Evolutionary conservation across 371 early-diverging fungal species (phyloP).

Genomic region (Chytridium lagenaria): DNA sequence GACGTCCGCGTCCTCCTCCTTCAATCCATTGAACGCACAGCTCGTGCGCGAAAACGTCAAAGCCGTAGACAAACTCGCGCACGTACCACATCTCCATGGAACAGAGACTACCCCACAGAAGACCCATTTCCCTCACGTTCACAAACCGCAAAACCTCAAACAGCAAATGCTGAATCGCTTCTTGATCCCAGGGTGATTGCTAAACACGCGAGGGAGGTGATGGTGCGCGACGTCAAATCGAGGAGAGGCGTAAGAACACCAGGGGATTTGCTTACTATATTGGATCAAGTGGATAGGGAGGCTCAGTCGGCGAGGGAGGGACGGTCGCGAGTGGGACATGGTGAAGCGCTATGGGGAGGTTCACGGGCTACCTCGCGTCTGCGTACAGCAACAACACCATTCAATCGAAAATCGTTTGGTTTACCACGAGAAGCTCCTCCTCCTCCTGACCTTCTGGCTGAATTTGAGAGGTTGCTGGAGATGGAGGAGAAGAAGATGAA

Average conservation of each 20-base stretch:
- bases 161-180: neutral
- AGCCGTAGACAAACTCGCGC: neutral
- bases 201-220: slow-evolving; percentile 5
- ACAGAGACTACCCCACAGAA: neutral
- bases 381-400: neutral
- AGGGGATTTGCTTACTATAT: slow-evolving; percentile 8
- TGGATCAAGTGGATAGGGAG: slow-evolving; percentile 3
- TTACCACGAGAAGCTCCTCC: neutral
- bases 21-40: slow-evolving; percentile 46
- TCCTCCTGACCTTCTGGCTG: slow-evolving; percentile 8
- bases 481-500: slow-evolving; percentile 15
- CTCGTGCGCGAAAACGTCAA: slow-evolving; percentile 22
- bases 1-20: slow-evolving; percentile 49
- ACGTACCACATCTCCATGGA: slow-evolving; percentile 8
- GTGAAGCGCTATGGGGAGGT: neutral
- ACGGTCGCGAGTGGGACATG: neutral
- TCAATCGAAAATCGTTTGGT: neutral
- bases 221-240: neutral
- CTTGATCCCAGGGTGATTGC: slow-evolving; percentile 11
- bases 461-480: slow-evolving; percentile 5
- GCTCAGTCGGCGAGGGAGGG: slow-evolving; percentile 6
- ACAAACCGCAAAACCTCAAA: neutral
- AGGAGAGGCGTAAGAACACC: slow-evolving; percentile 10
- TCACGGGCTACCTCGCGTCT: neutral
- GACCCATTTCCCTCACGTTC: neutral